Evolutionary conservation across 768 basidiomycete genomes (phyloP).

Genomic region (Leccinum uliginosum): DNA sequence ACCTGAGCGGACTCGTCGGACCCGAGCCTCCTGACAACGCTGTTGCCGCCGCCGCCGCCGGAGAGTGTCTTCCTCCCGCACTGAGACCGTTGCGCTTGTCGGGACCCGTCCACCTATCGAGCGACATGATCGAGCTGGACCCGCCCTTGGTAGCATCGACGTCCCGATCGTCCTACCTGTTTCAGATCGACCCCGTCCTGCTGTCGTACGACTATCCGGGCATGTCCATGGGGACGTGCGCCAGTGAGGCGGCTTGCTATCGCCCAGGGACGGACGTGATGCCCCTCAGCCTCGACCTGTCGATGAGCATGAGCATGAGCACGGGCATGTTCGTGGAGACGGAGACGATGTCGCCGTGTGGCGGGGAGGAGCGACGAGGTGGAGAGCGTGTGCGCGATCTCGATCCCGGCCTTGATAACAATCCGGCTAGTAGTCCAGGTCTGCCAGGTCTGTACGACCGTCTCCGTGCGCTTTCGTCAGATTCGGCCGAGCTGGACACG

Average conservation of each 20-base stretch:
- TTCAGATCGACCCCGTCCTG: slow-evolving; percentile 28
- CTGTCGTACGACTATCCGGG: slow-evolving; percentile 16
- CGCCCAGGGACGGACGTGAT: neutral
- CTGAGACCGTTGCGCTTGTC: slow-evolving; percentile 20
- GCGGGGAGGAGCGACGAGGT: neutral
- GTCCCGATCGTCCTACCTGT: neutral
- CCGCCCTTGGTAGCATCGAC: neutral
- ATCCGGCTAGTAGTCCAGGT: neutral
- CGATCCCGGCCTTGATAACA: too few species aligned
- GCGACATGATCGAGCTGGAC: neutral
- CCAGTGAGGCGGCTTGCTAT: neutral
- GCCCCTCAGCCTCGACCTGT: neutral
- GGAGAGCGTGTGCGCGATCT: neutral
- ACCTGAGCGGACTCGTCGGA: slow-evolving; percentile 4
- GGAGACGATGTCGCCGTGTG: neutral
- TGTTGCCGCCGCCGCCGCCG: neutral
- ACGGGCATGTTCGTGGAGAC: neutral
- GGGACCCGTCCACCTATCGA: slow-evolving; percentile 5
- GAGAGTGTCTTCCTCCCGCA: slow-evolving; percentile 18
- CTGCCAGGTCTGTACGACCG: neutral
- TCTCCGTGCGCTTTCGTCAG: neutral
- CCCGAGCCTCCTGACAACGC: slow-evolving; percentile 3
- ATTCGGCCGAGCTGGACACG: neutral
- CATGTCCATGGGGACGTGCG: neutral
- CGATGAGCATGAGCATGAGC: neutral